Conservation (phyloP, 2,329 filamentous ascomycete genomes). For the Cercospora zeae-maydis region DNA sequence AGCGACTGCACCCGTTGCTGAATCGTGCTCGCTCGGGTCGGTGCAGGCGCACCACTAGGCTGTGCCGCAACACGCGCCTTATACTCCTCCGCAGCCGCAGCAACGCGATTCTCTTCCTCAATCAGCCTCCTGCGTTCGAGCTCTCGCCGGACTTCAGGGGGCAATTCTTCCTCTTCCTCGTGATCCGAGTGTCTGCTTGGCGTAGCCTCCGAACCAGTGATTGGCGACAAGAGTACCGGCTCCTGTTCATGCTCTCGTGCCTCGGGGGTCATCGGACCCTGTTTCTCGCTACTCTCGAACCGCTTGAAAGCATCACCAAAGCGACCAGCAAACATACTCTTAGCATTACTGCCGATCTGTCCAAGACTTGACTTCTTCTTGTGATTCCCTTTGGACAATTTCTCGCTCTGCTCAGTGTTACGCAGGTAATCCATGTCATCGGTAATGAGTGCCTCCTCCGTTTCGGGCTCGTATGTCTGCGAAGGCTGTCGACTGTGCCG, state of each 20-base stretch:
- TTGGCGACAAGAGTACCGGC: constrained; percentile 57
- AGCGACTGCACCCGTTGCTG: constrained; percentile 86
- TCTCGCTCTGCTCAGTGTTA: constrained; percentile 63
- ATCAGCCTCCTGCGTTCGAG: constrained; percentile 76
- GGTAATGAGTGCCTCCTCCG: constrained; percentile 61
- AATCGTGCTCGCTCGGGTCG: constrained; percentile 72
- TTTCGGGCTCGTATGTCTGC: constrained; percentile 40
- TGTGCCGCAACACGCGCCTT: constrained; percentile 66
- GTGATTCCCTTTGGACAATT: constrained; percentile 37
- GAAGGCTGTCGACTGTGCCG: constrained; percentile 32
- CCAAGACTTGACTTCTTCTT: constrained; percentile 70
- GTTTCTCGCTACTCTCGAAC: constrained; percentile 59
- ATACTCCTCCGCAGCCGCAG: constrained; percentile 84
- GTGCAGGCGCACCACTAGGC: constrained; percentile 51
- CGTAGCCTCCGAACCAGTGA: constrained; percentile 71
- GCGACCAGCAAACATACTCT: constrained; percentile 77
- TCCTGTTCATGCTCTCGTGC: constrained; percentile 22
- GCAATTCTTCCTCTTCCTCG: constrained; percentile 67
- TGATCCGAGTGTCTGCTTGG: constrained; percentile 55
- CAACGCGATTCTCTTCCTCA: constrained; percentile 86
- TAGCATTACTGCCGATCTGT: constrained; percentile 57
- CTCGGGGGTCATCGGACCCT: constrained; percentile 22
- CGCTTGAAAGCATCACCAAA: constrained; percentile 93
- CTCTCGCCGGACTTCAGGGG: constrained; percentile 85
- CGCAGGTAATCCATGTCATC: constrained; percentile 82